These are phyloP conservation scores for Diaporthe ampelina DNA, from an alignment of 2,329 filamentous ascomycete genomes.

Conservation along the genomic window DNA sequence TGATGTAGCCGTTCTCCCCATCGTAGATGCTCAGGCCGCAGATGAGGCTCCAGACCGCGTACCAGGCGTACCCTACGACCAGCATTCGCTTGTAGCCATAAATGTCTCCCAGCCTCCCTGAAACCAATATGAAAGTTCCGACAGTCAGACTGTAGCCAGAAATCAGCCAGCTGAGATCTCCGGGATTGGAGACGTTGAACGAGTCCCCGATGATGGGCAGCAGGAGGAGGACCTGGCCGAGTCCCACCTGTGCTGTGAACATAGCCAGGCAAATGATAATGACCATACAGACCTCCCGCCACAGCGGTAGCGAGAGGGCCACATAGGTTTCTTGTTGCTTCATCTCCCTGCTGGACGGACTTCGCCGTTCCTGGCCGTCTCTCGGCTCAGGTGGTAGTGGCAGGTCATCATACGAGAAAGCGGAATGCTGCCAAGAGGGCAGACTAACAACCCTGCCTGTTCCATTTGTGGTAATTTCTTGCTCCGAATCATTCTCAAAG, in stretches of 20 bases:
- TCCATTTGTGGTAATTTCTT: too few species aligned
- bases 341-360: too few species aligned
- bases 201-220: conserved; percentile 59
- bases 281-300: too few species aligned
- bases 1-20: conserved; percentile 43
- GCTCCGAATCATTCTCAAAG: too few species aligned
- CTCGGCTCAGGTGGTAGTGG: too few species aligned
- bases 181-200: conserved; percentile 54
- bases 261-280: too few species aligned
- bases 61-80: conserved; percentile 57
- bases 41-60: conserved; percentile 55
- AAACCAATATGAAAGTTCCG: conserved; percentile 61
- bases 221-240: conserved; percentile 43
- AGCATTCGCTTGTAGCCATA: conserved; percentile 61
- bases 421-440: too few species aligned
- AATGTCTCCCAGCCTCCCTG: conserved; percentile 59
- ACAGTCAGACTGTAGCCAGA: conserved; percentile 60
- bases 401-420: too few species aligned
- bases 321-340: too few species aligned
- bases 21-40: conserved; percentile 52
- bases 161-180: conserved; percentile 58
- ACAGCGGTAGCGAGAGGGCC: too few species aligned
- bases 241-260: conserved; percentile 24
- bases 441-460: too few species aligned
- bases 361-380: too few species aligned